Evolutionary conservation across 306 rosid genomes (phyloP), one percentile per base, ranked within the genome.

Genomic region (Dryas drummondii): DNA sequence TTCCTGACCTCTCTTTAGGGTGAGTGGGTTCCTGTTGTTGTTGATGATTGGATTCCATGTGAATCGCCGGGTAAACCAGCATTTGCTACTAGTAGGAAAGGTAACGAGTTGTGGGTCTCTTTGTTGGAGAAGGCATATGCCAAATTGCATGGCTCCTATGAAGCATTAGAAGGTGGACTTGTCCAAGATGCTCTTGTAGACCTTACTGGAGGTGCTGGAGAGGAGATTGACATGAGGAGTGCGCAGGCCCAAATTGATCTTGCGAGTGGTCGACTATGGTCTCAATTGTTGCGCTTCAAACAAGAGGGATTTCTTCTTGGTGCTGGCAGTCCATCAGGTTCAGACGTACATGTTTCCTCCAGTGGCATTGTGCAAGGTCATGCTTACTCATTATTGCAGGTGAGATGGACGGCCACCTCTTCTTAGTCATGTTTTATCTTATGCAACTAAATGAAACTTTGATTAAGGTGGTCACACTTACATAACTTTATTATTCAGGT

Each of bases 201-300:
- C 86, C 99, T 96, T 74, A 96, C 99, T 48, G 99, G 99, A 45
- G 99, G 99, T 72, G 99, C 99, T n/a, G 99, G 99, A 51, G 99
- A 96, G 89, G 99, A 96, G 82, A 96, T 96, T 77, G 99, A 96
- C 84, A 92, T 96, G 97, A 85, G 98, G 83, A 84, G 97, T 70
- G 81, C 96, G 32, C 98, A 96, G 83, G 98, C 99, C 73, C 99
- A 96, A 90, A 91, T 96, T 80, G 99, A 96, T 91, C 97, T 96
- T 69, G 99, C 99, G 6, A 96, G 98, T 79, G 99, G 99, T 76
- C 84, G 99, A 80, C 79, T 96, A 50, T 96, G 99, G 99, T 92
- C 99, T 83, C 99, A 96, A 74, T 71, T 96, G 75, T 79, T 96
- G 90, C 99, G 98, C 74, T 96, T 92, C 88, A 96, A 96, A 85